Conservation (phyloP, 192 early-diverging fungal species). For the Anaeromyces robustus region DNA sequence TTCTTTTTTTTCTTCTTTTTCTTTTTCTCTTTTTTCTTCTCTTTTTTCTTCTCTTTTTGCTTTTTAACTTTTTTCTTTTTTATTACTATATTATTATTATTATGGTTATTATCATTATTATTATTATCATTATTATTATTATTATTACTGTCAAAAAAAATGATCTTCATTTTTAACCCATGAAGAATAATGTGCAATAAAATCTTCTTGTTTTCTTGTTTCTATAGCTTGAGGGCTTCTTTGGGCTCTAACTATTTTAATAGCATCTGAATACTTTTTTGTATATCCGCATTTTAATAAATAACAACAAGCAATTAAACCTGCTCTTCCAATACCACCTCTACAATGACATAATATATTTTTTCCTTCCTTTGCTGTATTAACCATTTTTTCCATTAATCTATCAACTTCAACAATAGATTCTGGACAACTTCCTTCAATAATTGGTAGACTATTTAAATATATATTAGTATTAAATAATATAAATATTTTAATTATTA, state of each 20-base stretch:
- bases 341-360: slow-evolving; percentile 50
- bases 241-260: neutral
- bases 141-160: no score
- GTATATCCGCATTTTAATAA: slow-evolving; percentile 30
- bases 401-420: slow-evolving; percentile 33
- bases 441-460: slow-evolving; percentile 37
- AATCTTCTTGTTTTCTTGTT: neutral
- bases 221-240: neutral
- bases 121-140: no score
- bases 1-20: no score
- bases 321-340: slow-evolving; percentile 55
- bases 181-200: neutral
- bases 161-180: neutral
- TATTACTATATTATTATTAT: no score
- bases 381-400: slow-evolving; percentile 29
- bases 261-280: neutral
- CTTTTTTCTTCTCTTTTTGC: no score
- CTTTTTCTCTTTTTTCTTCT: no score
- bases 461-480: neutral
- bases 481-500: neutral
- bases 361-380: slow-evolving; percentile 21
- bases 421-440: slow-evolving; percentile 47
- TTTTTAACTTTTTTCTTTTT: no score
- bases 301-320: slow-evolving; percentile 61
- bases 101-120: no score